Base-by-base conservation (phyloP, 345 rosid genomes). In the Eucalyptus cloeziana region DNA sequence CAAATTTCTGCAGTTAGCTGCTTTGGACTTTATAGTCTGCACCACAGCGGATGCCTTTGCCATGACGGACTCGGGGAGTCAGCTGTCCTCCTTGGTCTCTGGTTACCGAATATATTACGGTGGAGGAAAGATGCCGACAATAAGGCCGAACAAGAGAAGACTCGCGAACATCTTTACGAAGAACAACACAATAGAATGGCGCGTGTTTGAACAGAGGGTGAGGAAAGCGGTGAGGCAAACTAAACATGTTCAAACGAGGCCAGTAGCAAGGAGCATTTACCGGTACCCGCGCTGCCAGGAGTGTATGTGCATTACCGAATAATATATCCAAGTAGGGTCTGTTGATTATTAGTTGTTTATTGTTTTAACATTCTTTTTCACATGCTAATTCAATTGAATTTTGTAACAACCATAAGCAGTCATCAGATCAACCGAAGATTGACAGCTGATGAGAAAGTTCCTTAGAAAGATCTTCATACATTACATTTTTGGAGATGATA, bases 41-140 rank as follows among this genome's bases (percentile, higher is more conserved):
- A 92, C 96, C 6, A 96, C 99, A 50, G 91, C 99, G 0, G 94
- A 96, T 91, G 98, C 98, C 87, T 98, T 98, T 92, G 97, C 99
- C 40, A 97, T 98, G 99, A 96, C 99, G 6, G 99, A 97, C 92
- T 97, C 99, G 0, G 99, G 99, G 64, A 98, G 99, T 90, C 99
- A 93, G 87, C 90, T 98, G 45, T 97, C 99, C 44, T 97, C 99
- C 87, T 89, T 96, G 90, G 97, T 98, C 10, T 96, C 99, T 25
- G 99, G 99, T 86, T 96, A 93, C 88, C 92, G 99, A 86, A 96
- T 95, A 89, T 96, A 96, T 88, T 95, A 93, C 54, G 99, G 99
- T 11, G 98, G 97, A 43, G 99, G 99, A 62, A 94, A 89, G 91
- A 98, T 98, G 99, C 98, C 99, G 25, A 97, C 98, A 49, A 96